A percentile compares a stretch with the other conserved stretches of the same genome.
Evolutionary conservation across 257 asterid species (phyloP).

Genomic region (Solanum appendiculatum): DNA sequence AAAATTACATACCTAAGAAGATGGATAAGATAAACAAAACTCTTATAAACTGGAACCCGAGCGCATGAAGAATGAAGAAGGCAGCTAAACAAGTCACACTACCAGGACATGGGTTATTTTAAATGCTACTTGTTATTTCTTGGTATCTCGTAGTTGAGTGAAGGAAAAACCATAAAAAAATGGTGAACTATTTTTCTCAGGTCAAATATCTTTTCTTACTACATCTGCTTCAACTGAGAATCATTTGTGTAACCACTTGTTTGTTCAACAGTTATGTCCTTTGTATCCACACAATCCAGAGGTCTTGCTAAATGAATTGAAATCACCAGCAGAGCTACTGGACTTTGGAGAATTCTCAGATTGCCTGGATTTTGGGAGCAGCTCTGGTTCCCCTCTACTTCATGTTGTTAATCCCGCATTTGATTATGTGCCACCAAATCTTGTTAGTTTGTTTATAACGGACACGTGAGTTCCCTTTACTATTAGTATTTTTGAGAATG

Average conservation of each 20-base stretch:
- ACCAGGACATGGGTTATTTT: background rate
- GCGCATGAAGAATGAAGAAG: background rate
- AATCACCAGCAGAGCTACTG: constrained; percentile 92
- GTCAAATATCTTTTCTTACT: background rate
- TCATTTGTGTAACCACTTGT: constrained; percentile 6
- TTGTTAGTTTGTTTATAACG: constrained; percentile 86
- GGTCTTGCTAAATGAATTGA: constrained; percentile 81
- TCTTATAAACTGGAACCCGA: background rate
- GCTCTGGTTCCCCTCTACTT: constrained; percentile 78
- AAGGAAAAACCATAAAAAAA: background rate
- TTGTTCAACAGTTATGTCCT: constrained; percentile 65
- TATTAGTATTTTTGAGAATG: background rate
- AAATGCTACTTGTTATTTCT: background rate
- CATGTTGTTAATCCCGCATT: constrained; percentile 94
- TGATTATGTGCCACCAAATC: constrained; percentile 94
- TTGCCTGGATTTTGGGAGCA: constrained; percentile 73
- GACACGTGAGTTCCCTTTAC: constrained; percentile 70
- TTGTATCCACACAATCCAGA: constrained; percentile 98
- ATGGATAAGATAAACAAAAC: background rate
- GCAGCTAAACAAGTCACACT: background rate
- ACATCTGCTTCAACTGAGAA: constrained; percentile 5
- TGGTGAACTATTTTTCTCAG: background rate
- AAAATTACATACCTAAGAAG: background rate
- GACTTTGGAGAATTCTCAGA: constrained; percentile 96
- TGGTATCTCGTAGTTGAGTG: background rate